Base-by-base conservation (phyloP, 2,329 filamentous ascomycete species). In the Microdochium trichocladiopsis region DNA sequence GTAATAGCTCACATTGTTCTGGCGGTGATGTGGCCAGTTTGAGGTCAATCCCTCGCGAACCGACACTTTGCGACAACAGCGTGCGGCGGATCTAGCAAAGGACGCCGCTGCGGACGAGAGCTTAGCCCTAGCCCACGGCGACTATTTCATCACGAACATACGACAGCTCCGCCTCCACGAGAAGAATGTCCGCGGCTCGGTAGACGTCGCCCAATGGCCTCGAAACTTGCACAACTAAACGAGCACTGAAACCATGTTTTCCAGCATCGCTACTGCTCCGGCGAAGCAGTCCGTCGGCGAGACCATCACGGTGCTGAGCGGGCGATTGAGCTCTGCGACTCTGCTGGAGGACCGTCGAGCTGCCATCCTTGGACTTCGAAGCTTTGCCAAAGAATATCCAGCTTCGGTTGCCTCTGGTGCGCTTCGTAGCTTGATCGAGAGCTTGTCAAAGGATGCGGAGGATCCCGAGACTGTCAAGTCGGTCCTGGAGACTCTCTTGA, bases 401-500 rank as follows among this genome's bases (percentile, higher is more conserved):
- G 95, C 95, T 14, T 95, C 92, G 8, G 94, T 99, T 33, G 90
- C 95, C 2, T 96, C 92, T 3, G 92, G 91, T 37, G 90, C 92
- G n/a, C 74, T 99, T 48, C 82, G 93, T 56, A 90, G 88, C 52
- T 77, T 99, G 52, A 97, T 99, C 59, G 84, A 82, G 12, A 90
- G 88, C 61, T 73, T 99, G 51, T 83, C 83, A 59, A 91, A 90
- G 66, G 94, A 99, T 79, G 84, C 83, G 55, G 90, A 95, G 66
- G 94, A 99, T 78, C 87, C 96, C 53, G 94, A 99, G 69, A 99
- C 95, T 4, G 87, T 95, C 66, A 95, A 96, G 72, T 84, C 95
- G 53, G 88, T 96, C 55, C 78, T 99, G 58, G 94, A 99, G 79
- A 99, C 95, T 47, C 75, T 99, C 62, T 76, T 97, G 66, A 93